Conservation (phyloP, 805 yeast genomes). For the Hanseniaspora clermontiae region DNA sequence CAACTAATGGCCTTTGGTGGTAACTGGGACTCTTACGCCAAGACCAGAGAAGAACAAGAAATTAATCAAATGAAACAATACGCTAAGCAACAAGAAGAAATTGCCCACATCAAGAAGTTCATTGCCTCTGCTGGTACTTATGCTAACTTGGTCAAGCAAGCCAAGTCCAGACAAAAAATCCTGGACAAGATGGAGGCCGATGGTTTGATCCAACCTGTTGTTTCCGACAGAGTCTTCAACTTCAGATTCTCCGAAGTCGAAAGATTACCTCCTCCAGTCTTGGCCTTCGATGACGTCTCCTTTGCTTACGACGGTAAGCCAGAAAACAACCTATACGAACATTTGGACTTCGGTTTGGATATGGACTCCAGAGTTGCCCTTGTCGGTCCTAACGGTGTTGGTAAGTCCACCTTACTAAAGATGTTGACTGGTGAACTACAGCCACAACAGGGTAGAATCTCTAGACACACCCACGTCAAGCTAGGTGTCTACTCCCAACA, state of each 20-base stretch:
- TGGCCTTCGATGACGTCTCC: slow-evolving; percentile 89
- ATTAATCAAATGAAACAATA: slow-evolving; percentile 97
- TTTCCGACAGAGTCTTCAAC: slow-evolving; percentile 81
- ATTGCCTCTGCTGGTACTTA: slow-evolving; percentile 99
- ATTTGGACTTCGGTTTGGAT: slow-evolving; percentile 94
- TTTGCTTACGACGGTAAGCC: slow-evolving; percentile 75
- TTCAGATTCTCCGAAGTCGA: slow-evolving; percentile 92
- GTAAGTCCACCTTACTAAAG: slow-evolving; percentile 90
- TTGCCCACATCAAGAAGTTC: slow-evolving; percentile 93
- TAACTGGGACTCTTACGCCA: slow-evolving; percentile 92
- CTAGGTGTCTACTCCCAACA: slow-evolving; percentile 98
- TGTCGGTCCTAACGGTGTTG: slow-evolving; percentile 98
- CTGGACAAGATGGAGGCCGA: slow-evolving; percentile 99
- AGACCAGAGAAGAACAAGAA: slow-evolving; percentile 88
- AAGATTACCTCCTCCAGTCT: slow-evolving; percentile 96
- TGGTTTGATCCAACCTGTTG: slow-evolving; percentile 87
- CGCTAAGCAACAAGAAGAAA: slow-evolving; percentile 95
- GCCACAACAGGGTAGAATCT: slow-evolving; percentile 89
- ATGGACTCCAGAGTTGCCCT: slow-evolving; percentile 98
- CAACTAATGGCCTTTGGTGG: slow-evolving; percentile 75
- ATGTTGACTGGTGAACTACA: slow-evolving; percentile 89
- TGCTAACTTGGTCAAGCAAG: slow-evolving; percentile 96
- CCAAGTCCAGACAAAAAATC: slow-evolving; percentile 97
- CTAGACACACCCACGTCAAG: slow-evolving; percentile 94
- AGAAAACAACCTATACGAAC: slow-evolving; percentile 79